Evolutionary conservation across 202 grass and related monocot genomes (phyloP).

Genomic region (Bolboschoenoplectus hybrid): DNA sequence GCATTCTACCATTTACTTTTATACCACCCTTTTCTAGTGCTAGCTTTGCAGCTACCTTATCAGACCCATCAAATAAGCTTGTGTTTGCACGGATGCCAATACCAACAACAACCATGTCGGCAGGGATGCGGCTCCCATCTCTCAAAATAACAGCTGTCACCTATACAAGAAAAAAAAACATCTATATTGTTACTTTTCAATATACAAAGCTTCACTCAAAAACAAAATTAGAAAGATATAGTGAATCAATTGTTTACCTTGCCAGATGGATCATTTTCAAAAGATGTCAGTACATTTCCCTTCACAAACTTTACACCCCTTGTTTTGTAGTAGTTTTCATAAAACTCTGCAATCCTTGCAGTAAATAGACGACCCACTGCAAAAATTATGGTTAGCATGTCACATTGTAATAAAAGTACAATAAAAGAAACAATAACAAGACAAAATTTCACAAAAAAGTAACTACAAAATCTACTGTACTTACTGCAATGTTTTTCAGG

Average conservation of each 20-base stretch:
- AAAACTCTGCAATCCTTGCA: slow-evolving; percentile 79
- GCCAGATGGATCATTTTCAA: slow-evolving; percentile 60
- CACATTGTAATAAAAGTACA: not conserved
- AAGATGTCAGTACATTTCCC: slow-evolving; percentile 84
- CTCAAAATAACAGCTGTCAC: slow-evolving; percentile 74
- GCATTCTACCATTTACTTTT: slow-evolving; percentile 89
- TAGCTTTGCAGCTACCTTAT: slow-evolving; percentile 71
- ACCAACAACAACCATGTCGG: slow-evolving; percentile 90
- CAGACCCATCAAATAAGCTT: slow-evolving; percentile 76
- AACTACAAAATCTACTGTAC: slow-evolving; percentile 34
- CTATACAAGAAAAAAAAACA: slow-evolving; percentile 46
- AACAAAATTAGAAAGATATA: not conserved
- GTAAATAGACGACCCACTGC: slow-evolving; percentile 86
- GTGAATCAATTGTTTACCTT: slow-evolving; percentile 53
- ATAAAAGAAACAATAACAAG: not conserved
- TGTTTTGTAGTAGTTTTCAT: slow-evolving; percentile 75
- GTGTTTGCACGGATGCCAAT: slow-evolving; percentile 88
- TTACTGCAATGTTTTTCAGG: slow-evolving; percentile 97
- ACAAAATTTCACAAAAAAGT: slow-evolving; percentile 7
- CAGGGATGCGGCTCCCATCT: slow-evolving; percentile 68
- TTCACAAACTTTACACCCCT: slow-evolving; percentile 89
- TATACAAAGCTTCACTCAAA: not conserved
- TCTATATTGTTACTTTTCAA: slow-evolving; percentile 19
- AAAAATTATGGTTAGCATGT: slow-evolving; percentile 20
- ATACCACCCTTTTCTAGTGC: slow-evolving; percentile 79